These are phyloP conservation scores for Middelhovenomyces tepae DNA, from an alignment of 805 yeast species.

Conservation along the genomic window DNA sequence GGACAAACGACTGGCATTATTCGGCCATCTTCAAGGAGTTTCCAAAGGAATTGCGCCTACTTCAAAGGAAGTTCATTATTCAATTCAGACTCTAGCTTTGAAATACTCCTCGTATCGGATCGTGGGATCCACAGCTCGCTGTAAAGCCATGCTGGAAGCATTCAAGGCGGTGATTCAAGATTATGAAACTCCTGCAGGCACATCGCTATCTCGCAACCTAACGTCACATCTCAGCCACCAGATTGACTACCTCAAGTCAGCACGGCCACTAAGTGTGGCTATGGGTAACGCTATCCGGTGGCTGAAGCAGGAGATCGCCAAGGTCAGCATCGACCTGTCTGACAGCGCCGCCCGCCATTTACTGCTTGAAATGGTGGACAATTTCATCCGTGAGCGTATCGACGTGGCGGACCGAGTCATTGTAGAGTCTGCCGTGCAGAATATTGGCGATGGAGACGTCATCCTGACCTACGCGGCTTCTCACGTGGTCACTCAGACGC, in stretches of 20 bases:
- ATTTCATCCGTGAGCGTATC: conserved; percentile 75
- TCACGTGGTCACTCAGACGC: conserved; percentile 66
- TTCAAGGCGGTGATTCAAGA: conserved; percentile 73
- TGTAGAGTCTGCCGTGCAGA: conserved; percentile 67
- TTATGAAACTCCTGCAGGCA: conserved; percentile 76
- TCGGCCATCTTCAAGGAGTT: conserved; percentile 30
- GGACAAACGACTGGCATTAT: conserved; percentile 24
- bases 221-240: conserved; percentile 84
- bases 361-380: conserved; percentile 62
- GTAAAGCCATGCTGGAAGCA: conserved; percentile 74
- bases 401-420: conserved; percentile 77
- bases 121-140: conserved; percentile 84
- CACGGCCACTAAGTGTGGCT: conserved; percentile 83
- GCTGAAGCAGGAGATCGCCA: conserved; percentile 89
- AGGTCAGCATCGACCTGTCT: conserved; percentile 61
- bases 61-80: conserved; percentile 76
- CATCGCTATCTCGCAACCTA: conserved; percentile 78
- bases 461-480: conserved; percentile 86
- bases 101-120: conserved; percentile 75
- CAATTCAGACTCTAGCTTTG: conserved; percentile 66
- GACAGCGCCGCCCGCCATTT: conserved; percentile 59
- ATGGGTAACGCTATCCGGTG: conserved; percentile 98
- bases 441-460: conserved; percentile 66
- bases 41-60: conserved; percentile 37
- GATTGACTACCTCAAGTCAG: conserved; percentile 82